Evolutionary conservation across 306 rosid genomes (phyloP), one percentile per base, ranked within the genome.

Genomic region (Fragaria ananassa): DNA sequence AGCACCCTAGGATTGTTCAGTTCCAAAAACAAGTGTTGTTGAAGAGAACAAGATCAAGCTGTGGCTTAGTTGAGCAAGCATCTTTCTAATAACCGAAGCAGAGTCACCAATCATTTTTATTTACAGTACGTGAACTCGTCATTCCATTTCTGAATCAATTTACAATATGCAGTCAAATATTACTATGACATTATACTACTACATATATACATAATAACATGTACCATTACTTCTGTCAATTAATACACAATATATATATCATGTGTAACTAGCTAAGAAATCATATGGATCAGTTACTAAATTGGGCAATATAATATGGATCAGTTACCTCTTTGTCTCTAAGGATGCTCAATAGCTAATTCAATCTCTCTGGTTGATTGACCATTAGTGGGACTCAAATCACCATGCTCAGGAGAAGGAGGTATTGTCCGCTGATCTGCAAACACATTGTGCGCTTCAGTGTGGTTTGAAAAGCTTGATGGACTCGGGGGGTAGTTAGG

Each of bases 401-500:
- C 68, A 25, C 49, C 71, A 62, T 62, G n/a, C 21, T 45, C 47
- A 31, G 71, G 23, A 6, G 51, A 25, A 29, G 70, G 45, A 29
- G 70, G 45, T 45, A 29, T 31, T 46, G 61, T 1, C 71, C 45
- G 58, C 27, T 74, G 46, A 8, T 42, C 70, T 2, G 37, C 61
- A 45, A 75, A 75, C 15, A 47, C 60, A n/a, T 18, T 29, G 35
- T 23, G 60, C 0, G 49, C 21, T 64, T 75, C 78, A 61, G 71
- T 75, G 14, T n/a, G 31, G 62, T 47, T 37, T 31, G 78, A 75
- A 62, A 17, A 75, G 62, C 41, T 66, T 7, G 78, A 75, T 6
- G 78, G 71, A 62, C 78, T 75, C 21, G 0, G 21, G 21, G 62
- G 50, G 5, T 29, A 62, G 47, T 6, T 45, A 71, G 61, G 34